Conservation (phyloP, 441 rosid species). For the Corymbia calophylla region DNA sequence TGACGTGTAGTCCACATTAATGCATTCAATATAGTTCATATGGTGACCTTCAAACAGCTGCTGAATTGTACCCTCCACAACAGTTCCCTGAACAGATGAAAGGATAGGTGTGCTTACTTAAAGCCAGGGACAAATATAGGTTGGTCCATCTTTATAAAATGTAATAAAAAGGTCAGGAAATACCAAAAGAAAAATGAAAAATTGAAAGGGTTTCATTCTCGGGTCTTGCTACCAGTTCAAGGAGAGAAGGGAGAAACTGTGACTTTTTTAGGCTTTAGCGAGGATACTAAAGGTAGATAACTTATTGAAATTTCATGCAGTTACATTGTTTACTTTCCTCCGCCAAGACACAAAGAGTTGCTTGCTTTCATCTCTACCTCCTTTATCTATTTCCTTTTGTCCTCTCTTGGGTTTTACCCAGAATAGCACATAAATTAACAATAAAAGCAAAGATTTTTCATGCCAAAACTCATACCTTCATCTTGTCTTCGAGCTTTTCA, state of each 20-base stretch:
- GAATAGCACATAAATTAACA: background rate
- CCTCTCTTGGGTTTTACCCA: background rate
- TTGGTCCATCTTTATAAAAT: background rate
- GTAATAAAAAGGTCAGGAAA: background rate
- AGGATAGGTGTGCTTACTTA: background rate
- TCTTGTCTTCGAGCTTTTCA: slow-evolving; percentile 75
- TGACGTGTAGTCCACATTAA: slow-evolving; percentile 67
- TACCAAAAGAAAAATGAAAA: background rate
- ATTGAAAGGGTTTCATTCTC: background rate
- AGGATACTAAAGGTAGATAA: background rate
- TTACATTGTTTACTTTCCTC: background rate
- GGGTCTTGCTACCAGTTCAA: background rate
- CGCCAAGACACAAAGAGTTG: background rate
- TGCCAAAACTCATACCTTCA: slow-evolving; percentile 37
- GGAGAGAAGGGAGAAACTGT: background rate
- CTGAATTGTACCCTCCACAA: slow-evolving; percentile 76
- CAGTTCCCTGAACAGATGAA: slow-evolving; percentile 45
- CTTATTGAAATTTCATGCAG: background rate
- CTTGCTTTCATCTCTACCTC: background rate
- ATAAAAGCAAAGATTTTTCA: background rate
- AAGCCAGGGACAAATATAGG: background rate
- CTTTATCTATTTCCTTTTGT: background rate
- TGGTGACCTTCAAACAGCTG: slow-evolving; percentile 74
- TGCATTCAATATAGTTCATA: slow-evolving; percentile 76
- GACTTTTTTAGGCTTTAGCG: background rate